Conservation (phyloP, 768 basidiomycete species). For the Termitomyces sp. region DNA sequence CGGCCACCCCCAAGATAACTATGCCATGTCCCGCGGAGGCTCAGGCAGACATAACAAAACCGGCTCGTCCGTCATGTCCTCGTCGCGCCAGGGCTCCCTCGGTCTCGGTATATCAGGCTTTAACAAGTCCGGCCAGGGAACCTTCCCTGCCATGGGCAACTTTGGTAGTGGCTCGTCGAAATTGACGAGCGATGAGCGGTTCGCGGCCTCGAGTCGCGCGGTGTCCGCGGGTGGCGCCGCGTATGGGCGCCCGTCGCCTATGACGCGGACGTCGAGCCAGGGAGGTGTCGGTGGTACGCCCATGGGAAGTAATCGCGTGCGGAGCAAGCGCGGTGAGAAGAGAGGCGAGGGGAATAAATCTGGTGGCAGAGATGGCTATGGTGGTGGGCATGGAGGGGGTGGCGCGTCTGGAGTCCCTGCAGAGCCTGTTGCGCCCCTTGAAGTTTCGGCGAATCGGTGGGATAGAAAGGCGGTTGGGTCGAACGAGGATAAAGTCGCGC, state of each 20-base stretch:
- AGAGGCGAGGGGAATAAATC: constrained; percentile 51
- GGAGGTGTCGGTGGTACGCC: constrained; percentile 48
- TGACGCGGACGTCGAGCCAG: constrained; percentile 68
- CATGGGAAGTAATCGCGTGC: constrained; percentile 51
- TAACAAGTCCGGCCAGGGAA: constrained; percentile 37
- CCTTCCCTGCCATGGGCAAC: constrained; percentile 53
- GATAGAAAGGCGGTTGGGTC: constrained; percentile 40
- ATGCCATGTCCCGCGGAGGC: constrained; percentile 48
- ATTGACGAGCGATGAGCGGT: constrained; percentile 69
- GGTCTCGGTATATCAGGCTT: constrained; percentile 40
- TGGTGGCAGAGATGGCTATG: constrained; percentile 27
- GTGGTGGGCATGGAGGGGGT: constrained; percentile 19
- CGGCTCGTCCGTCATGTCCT: constrained; percentile 34
- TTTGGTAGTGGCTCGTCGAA: constrained; percentile 47
- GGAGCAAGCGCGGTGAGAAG: constrained; percentile 83
- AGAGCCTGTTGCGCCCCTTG: constrained; percentile 76
- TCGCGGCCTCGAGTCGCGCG: constrained; percentile 42
- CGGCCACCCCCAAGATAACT: constrained; percentile 39
- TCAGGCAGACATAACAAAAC: constrained; percentile 60
- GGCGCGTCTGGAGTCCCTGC: constrained; percentile 23
- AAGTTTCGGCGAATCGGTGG: constrained; percentile 82
- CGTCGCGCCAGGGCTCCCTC: constrained; percentile 41
- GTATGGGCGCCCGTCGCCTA: constrained; percentile 49
- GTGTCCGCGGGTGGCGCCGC: constrained; percentile 47
- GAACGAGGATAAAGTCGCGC: constrained; percentile 65